These are phyloP conservation scores for Mucor circinelloides DNA, from an alignment of 371 early-diverging fungal genomes.

Conservation along the genomic window DNA sequence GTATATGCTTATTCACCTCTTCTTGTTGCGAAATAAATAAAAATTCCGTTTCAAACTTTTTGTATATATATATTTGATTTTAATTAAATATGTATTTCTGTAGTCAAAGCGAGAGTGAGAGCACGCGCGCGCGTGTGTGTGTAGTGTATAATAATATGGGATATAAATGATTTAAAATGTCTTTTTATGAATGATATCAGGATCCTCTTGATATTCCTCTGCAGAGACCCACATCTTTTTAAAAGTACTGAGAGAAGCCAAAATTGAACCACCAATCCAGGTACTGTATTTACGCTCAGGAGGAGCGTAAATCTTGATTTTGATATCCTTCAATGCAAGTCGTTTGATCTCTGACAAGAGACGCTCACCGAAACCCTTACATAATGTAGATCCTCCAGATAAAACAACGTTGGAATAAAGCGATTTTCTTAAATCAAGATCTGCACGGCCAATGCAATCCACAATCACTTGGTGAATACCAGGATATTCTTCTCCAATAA, in stretches of 20 bases:
- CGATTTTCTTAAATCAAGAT: constrained; percentile 87
- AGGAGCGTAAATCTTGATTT: constrained; percentile 95
- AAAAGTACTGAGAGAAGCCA: constrained; percentile 80
- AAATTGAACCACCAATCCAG: constrained; percentile 97
- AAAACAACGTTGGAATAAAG: constrained; percentile 91
- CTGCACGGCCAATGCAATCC: constrained; percentile 88
- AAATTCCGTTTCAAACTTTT: too few relatives aligned
- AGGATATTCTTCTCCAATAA: constrained; percentile 86
- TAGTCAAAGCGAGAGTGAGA: background rate
- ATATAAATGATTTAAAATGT: constrained; percentile 54
- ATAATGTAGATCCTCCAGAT: constrained; percentile 92
- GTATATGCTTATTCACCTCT: too few relatives aligned
- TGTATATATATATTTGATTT: background rate
- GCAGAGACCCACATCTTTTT: constrained; percentile 86
- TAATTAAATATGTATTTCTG: background rate
- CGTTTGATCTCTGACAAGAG: constrained; percentile 86
- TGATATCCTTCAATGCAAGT: constrained; percentile 83
- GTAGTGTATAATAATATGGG: background rate
- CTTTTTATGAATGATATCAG: constrained; percentile 82
- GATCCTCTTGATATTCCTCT: constrained; percentile 86
- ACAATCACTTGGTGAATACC: constrained; percentile 90
- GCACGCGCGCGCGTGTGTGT: too few relatives aligned
- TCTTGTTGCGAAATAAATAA: too few relatives aligned
- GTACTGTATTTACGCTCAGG: constrained; percentile 97
- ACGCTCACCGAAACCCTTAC: constrained; percentile 67